Evolutionary conservation across 164 flowering plant genomes (phyloP).

Genomic region (Protea cynaroides): DNA sequence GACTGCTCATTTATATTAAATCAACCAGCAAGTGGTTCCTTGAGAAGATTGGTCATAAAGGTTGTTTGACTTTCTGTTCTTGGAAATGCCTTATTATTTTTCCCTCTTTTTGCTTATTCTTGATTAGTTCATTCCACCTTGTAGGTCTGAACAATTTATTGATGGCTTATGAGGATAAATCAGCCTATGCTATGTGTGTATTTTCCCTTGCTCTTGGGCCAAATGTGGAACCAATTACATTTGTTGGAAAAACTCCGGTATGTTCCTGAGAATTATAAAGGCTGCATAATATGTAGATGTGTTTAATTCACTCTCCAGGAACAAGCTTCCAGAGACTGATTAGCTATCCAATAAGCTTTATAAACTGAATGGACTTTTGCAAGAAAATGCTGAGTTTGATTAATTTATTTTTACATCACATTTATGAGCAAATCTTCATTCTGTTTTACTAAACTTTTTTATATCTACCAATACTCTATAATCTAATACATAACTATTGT

Average conservation of each 20-base stretch:
- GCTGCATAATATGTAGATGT: no score
- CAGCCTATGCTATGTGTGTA: slow-evolving; percentile 84
- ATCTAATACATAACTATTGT: no score
- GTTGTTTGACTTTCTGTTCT: slow-evolving; percentile 21
- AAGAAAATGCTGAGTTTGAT: no score
- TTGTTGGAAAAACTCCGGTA: slow-evolving; percentile 82
- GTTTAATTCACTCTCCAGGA: background rate
- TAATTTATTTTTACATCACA: no score
- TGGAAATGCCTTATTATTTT: background rate
- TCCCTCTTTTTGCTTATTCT: background rate
- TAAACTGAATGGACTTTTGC: no score
- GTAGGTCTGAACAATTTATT: slow-evolving; percentile 83
- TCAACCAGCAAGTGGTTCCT: slow-evolving; percentile 93
- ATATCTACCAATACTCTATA: no score
- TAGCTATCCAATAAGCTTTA: no score
- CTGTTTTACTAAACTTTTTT: no score
- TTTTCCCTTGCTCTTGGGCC: slow-evolving; percentile 94
- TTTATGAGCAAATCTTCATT: no score
- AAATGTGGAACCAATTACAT: slow-evolving; percentile 70
- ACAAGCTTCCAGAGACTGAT: no score
- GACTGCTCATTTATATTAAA: slow-evolving; percentile 7
- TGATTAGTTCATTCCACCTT: background rate
- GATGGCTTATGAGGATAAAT: slow-evolving; percentile 94
- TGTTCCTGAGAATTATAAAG: background rate
- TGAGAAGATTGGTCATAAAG: slow-evolving; percentile 93